phyloP scores from a whole-genome alignment of 805 yeast species.

The Ogataea allantospora region DNA sequence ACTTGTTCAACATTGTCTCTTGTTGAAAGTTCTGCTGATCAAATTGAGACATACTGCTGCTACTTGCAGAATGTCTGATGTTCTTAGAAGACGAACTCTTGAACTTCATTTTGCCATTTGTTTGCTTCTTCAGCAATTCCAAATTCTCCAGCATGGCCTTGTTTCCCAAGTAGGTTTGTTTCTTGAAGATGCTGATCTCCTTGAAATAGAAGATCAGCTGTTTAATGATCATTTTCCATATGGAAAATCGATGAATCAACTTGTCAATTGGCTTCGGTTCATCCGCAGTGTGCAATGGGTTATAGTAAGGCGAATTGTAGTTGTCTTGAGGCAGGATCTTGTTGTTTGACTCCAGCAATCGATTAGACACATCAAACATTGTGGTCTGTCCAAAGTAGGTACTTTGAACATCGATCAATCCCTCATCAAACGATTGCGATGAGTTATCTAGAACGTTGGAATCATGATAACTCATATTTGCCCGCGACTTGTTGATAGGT shows the following conservation, averaged over 20 bases:
- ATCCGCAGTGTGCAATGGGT: slow-evolving; percentile 30
- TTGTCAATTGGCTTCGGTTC: slow-evolving; percentile 46
- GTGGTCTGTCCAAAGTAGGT: slow-evolving; percentile 10
- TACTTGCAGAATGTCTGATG: slow-evolving; percentile 24
- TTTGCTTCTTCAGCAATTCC: slow-evolving; percentile 30
- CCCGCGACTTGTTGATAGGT: background rate
- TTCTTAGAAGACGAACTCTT: slow-evolving; percentile 25
- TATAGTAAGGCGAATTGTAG: slow-evolving; percentile 36
- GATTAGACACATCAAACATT: slow-evolving; percentile 14
- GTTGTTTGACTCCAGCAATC: slow-evolving; percentile 19
- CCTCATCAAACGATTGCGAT: slow-evolving; percentile 8
- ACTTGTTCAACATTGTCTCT: slow-evolving; percentile 36
- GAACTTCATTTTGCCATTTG: slow-evolving; percentile 30
- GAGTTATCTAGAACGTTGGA: slow-evolving; percentile 8
- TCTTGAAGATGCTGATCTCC: slow-evolving; percentile 50
- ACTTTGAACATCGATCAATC: slow-evolving; percentile 7
- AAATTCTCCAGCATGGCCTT: slow-evolving; percentile 50
- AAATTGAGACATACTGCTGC: slow-evolving; percentile 18
- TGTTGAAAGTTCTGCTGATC: slow-evolving; percentile 21
- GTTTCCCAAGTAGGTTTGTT: slow-evolving; percentile 44
- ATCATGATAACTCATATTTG: slow-evolving; percentile 4
- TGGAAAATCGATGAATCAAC: slow-evolving; percentile 51
- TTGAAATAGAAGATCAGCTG: slow-evolving; percentile 51
- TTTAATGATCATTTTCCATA: slow-evolving; percentile 56
- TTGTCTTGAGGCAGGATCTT: slow-evolving; percentile 33